These are phyloP conservation scores for Termitomyces bulborhizus DNA, from an alignment of 768 basidiomycete genomes.

Conservation along the genomic window DNA sequence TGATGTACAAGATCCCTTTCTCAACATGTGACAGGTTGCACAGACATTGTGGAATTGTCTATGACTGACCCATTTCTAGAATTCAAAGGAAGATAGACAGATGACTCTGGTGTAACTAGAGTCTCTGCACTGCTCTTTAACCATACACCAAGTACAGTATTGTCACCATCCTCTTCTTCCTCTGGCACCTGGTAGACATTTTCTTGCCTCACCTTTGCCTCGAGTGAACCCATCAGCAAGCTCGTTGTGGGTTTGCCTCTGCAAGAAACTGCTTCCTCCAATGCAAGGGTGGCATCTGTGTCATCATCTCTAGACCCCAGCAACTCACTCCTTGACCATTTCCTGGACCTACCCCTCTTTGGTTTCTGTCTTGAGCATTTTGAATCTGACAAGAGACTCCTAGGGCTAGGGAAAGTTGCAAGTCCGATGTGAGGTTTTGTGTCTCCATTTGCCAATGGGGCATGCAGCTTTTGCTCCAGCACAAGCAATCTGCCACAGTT, in stretches of 20 bases:
- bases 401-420: slow-evolving; percentile 72
- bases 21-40: slow-evolving; percentile 1
- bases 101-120: slow-evolving; percentile 23
- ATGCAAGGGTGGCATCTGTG: slow-evolving; percentile 23
- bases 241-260: slow-evolving; percentile 1
- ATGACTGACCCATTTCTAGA: slow-evolving; percentile 3
- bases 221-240: not conserved
- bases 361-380: slow-evolving; percentile 37
- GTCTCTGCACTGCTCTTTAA: slow-evolving; percentile 13
- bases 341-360: slow-evolving; percentile 20
- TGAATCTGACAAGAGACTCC: slow-evolving; percentile 64
- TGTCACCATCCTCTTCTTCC: slow-evolving; percentile 19
- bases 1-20: slow-evolving; percentile 13
- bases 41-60: not conserved
- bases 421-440: slow-evolving; percentile 37
- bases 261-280: slow-evolving; percentile 27
- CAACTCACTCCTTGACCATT: slow-evolving; percentile 17
- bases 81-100: slow-evolving; percentile 15
- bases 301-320: slow-evolving; percentile 15
- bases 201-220: slow-evolving; percentile 9
- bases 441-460: slow-evolving; percentile 29
- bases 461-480: slow-evolving; percentile 3
- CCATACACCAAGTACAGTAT: slow-evolving; percentile 17
- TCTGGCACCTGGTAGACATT: slow-evolving; percentile 17
- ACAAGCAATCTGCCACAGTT: slow-evolving; percentile 12